phyloP scores from a whole-genome alignment of 495 filamentous ascomycete genomes.

The Baudoinia panamericana region DNA sequence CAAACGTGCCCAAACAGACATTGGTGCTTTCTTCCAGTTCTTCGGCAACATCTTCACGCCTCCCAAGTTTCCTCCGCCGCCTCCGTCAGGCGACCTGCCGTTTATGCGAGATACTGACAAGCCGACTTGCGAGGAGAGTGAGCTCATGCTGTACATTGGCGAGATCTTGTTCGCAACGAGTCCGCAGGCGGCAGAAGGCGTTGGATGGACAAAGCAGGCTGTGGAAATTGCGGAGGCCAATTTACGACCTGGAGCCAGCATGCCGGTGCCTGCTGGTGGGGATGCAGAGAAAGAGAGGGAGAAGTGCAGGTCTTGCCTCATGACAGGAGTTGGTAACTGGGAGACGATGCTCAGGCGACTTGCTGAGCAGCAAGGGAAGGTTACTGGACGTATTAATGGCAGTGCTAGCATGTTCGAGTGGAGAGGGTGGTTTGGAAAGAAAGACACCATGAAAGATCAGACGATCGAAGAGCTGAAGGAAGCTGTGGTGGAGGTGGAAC shows the following conservation, averaged over 20 bases:
- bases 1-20: conserved; percentile 6
- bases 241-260: not conserved
- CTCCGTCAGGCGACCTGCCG: conserved; percentile 50
- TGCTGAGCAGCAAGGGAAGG: not conserved
- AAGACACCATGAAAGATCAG: conserved; percentile 12
- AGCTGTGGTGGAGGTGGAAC: conserved; percentile 14
- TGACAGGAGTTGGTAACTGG: conserved; percentile 16
- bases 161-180: conserved; percentile 71
- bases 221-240: conserved; percentile 18
- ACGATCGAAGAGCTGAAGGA: conserved; percentile 5
- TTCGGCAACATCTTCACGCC: conserved; percentile 7
- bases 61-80: conserved; percentile 47
- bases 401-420: conserved; percentile 12
- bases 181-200: conserved; percentile 7
- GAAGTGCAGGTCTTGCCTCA: conserved; percentile 17
- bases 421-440: conserved; percentile 16
- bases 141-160: conserved; percentile 76
- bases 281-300: not conserved
- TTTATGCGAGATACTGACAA: conserved; percentile 46
- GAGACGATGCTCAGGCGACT: conserved; percentile 19
- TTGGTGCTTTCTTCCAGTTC: conserved; percentile 13
- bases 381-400: conserved; percentile 4
- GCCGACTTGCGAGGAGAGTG: conserved; percentile 64
- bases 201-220: conserved; percentile 21
- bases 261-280: not conserved